Evolutionary conservation across 139 green algal genomes (phyloP).

Genomic region (Micromonas pusilla): DNA sequence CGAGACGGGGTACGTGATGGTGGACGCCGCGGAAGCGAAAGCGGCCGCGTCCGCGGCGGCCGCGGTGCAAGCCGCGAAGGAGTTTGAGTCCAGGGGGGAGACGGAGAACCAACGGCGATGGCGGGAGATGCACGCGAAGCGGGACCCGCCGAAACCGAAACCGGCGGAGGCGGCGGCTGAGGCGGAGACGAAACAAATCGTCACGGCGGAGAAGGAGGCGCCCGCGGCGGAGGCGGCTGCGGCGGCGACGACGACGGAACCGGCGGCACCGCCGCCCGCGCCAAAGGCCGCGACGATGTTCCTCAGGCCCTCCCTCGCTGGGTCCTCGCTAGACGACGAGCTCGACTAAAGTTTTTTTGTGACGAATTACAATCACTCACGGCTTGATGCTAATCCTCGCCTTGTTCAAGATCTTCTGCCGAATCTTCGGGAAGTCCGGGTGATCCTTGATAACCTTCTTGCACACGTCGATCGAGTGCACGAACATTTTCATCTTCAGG

Average conservation of each 20-base stretch:
- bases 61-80: neutral
- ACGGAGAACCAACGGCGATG: constrained; percentile 16
- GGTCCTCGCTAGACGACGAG: too few relatives aligned
- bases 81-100: neutral
- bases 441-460: constrained; percentile 57
- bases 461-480: constrained; percentile 65
- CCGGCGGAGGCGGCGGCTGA: neutral
- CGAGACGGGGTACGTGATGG: neutral
- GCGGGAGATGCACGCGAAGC: constrained; percentile 9
- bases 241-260: too few relatives aligned
- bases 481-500: constrained; percentile 60
- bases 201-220: too few relatives aligned
- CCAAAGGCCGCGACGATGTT: too few relatives aligned
- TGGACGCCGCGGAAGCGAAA: neutral
- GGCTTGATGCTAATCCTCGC: constrained; percentile 41
- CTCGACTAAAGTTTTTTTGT: too few relatives aligned
- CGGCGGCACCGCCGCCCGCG: too few relatives aligned
- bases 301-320: too few relatives aligned
- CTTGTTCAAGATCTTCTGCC: constrained; percentile 67
- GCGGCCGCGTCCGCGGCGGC: neutral
- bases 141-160: neutral
- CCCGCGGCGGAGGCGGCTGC: too few relatives aligned
- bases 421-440: constrained; percentile 63
- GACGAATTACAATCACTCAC: constrained; percentile 17
- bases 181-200: too few relatives aligned